Evolutionary conservation across 805 yeast species (phyloP).

Genomic region (Teunomyces gatunensis): DNA sequence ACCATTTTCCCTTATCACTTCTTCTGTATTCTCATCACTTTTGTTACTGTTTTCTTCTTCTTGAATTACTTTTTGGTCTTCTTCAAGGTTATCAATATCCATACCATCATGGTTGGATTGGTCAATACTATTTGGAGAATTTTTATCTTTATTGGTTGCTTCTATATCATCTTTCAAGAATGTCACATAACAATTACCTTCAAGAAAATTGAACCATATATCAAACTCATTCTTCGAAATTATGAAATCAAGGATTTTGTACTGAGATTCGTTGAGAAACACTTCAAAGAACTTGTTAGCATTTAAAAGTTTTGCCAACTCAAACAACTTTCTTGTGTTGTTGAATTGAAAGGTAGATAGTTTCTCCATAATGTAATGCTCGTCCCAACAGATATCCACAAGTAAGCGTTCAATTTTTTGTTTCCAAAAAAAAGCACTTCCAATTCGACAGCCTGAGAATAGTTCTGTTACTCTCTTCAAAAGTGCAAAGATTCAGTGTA

Average conservation of each 20-base stretch:
- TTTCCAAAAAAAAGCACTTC: background rate
- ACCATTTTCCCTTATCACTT: conserved; percentile 11
- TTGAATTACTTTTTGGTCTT: background rate
- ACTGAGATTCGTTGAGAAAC: conserved; percentile 55
- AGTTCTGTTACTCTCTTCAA: background rate
- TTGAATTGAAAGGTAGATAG: conserved; percentile 36
- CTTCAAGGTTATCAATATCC: conserved; percentile 2
- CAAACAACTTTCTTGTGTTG: conserved; percentile 29
- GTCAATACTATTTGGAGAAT: conserved; percentile 1
- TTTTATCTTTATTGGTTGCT: background rate
- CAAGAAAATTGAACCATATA: conserved; percentile 48
- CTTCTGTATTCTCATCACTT: conserved; percentile 23
- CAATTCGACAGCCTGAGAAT: background rate
- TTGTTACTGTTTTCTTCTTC: conserved; percentile 10
- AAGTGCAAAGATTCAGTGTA: background rate
- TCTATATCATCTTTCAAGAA: conserved; percentile 14
- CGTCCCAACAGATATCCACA: background rate
- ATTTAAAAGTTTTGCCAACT: conserved; percentile 34
- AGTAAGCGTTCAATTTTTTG: background rate
- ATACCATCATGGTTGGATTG: conserved; percentile 8
- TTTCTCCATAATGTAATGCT: conserved; percentile 29
- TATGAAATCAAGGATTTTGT: conserved; percentile 46
- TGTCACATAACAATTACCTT: conserved; percentile 31
- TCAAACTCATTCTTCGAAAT: conserved; percentile 32
- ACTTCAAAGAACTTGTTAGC: conserved; percentile 30